These are phyloP conservation scores for Chamaenerion angustifolium DNA, from an alignment of 345 rosid genomes.

Conservation along the genomic window DNA sequence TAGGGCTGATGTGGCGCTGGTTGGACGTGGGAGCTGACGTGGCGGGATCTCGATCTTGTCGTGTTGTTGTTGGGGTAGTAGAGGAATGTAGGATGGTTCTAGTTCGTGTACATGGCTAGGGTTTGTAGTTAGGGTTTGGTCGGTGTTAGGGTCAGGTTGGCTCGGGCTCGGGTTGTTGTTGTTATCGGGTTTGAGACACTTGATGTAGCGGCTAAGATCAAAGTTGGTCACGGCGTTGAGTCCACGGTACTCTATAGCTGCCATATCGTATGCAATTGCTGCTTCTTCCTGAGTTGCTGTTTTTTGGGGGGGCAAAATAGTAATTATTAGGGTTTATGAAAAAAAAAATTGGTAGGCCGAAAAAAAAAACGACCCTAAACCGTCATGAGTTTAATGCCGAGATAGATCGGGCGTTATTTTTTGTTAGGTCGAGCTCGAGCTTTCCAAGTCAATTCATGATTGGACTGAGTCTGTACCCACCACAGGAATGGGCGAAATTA, in stretches of 20 bases:
- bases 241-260: slow-evolving; percentile 90
- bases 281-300: slow-evolving; percentile 99
- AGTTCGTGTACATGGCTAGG: slow-evolving; percentile 6
- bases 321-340: too few species aligned
- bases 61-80: neutral
- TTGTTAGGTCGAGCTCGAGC: too few species aligned
- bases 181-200: slow-evolving; percentile 37
- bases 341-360: too few species aligned
- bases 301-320: too few species aligned
- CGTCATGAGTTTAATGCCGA: too few species aligned
- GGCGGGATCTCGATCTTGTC: neutral
- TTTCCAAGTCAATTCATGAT: too few species aligned
- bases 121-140: slow-evolving; percentile 9
- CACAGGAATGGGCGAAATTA: too few species aligned
- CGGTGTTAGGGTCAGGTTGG: neutral
- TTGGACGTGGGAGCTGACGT: slow-evolving; percentile 10
- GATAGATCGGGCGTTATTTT: too few species aligned
- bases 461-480: too few species aligned
- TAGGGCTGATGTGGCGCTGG: slow-evolving; percentile 39
- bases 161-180: neutral
- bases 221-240: slow-evolving; percentile 88
- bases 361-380: too few species aligned
- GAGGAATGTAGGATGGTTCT: neutral
- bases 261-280: slow-evolving; percentile 81
- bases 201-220: slow-evolving; percentile 77